Conservation (phyloP, 2,329 filamentous ascomycete genomes). For the Tolypocladium cylindrosporum region DNA sequence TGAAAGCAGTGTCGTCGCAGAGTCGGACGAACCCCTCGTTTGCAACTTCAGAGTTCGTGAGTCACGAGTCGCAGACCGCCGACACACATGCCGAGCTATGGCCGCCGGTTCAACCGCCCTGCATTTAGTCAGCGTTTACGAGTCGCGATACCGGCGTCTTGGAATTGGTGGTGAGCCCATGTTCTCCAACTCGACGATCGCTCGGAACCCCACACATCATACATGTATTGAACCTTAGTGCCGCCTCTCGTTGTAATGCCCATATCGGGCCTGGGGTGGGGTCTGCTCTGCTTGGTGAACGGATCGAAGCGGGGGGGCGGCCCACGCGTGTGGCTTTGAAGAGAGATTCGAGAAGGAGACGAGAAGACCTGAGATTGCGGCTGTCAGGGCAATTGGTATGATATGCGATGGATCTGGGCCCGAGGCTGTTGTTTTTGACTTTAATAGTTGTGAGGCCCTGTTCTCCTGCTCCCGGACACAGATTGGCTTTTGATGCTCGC, state of each 20-base stretch:
- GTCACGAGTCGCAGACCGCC: not conserved
- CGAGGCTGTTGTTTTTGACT: too few relatives aligned
- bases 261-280: not conserved
- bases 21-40: not conserved
- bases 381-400: not conserved
- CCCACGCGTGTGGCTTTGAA: not conserved
- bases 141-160: not conserved
- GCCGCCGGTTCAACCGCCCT: not conserved
- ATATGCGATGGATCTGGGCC: too few relatives aligned
- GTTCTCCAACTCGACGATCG: not conserved
- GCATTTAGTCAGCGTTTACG: not conserved
- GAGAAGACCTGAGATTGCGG: not conserved
- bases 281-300: not conserved
- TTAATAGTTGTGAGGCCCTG: too few relatives aligned
- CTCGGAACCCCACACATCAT: not conserved
- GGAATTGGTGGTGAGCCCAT: not conserved
- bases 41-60: not conserved
- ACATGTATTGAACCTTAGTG: not conserved
- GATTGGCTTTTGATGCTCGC: too few relatives aligned
- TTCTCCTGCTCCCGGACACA: too few relatives aligned
- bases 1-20: not conserved
- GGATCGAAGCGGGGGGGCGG: not conserved
- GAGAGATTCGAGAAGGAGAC: not conserved
- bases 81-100: not conserved
- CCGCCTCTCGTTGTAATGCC: not conserved